Base-by-base conservation (phyloP, 345 rosid species). In the Combretum micranthum region DNA sequence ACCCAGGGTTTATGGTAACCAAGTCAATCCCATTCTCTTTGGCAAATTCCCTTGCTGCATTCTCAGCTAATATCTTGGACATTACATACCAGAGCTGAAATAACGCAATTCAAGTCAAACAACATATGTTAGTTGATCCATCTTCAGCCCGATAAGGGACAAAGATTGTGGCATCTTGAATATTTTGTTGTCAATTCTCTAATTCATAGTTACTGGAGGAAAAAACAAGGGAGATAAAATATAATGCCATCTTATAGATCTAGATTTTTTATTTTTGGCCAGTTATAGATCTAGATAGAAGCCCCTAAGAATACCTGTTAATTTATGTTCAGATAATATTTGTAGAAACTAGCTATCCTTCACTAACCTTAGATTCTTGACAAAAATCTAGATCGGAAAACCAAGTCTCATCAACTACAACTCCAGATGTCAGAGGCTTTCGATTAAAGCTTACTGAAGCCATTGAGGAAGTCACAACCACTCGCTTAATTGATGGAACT, bases 391-490 rank as follows among this genome's bases (percentile, higher is more conserved):
- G 63, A 57, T 65, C 59, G 18, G 69, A 65, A 2, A 57, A 65
- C 65, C 70, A 64, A 42, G 70, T 45, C 51, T 75, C 79, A 23
- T 67, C 79, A 10, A 75, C 50, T 12, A 50, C 52, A 12, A 53
- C 62, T 20, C 64, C 66, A 0, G 65, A 44, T 20, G 65, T 58
- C 20, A 21, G 21, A 20, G 72, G 56, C 49, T 26, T 56, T 50
- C 68, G 67, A 45, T 23, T 64, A 14, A 0, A 26, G 15, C 19
- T 3, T 51, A 73, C 65, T 44, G 75, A 59, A 5, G 72, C 66
- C 16, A 65, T 68, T 7, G 73, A 77, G 8, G 76, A 70, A 17
- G 76, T 74, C 43, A 74, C 44, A 55, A 71, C 69, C 61, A 77
- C 79, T 39, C 76, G 65, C 76, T 60, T 68, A 13, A 73, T 66